Base-by-base conservation (phyloP, 306 rosid species). In the Potentilla sterilis region DNA sequence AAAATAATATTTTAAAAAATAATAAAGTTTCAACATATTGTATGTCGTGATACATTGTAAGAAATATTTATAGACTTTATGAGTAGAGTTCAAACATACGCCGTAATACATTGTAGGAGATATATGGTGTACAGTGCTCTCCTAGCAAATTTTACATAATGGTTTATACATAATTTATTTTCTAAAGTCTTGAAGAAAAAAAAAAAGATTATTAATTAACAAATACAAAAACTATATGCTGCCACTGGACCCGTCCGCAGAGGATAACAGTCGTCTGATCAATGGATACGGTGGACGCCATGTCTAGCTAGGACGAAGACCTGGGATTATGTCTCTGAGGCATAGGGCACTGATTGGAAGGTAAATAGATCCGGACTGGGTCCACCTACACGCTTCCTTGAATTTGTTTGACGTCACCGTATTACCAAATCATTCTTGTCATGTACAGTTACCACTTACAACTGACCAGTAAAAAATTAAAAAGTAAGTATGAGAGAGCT, bases 211-310 rank as follows among this genome's bases (percentile, higher is more conserved):
- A 3, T 5, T 5, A 37, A 37, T 2, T 37, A 37, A 37, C 1
- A 37, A 37, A 37, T 37, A 37, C 40, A 37, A 37, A 37, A 37
- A 2, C 40, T 28, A 37, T 37, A 5, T 2, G 40, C 40, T 37
- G 40, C 40, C 8, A 12, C 6, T 37, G 28, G 28, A 64, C 47
- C 69, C 13, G 69, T 35, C 69, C 69, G 47, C 69, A 38, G 44
- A 7, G 46, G 44, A 64, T 6, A n/a, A 6, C 9, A 49, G 47
- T 9, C 42, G 46, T 1, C 61, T 54, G 32, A 16, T 32, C 4
- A 14, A 58, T 58, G 5, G 54, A 58, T 73, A 9, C 54, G 57
- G 46, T 74, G 69, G 67, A 32, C 4, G 69, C 77, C 44, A 43
- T 7, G 8, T 12, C 46, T 58, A 37, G 40, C 40, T 59, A 43